phyloP scores from a whole-genome alignment of 2,329 filamentous ascomycete species.

The Bipolaris victoriae region DNA sequence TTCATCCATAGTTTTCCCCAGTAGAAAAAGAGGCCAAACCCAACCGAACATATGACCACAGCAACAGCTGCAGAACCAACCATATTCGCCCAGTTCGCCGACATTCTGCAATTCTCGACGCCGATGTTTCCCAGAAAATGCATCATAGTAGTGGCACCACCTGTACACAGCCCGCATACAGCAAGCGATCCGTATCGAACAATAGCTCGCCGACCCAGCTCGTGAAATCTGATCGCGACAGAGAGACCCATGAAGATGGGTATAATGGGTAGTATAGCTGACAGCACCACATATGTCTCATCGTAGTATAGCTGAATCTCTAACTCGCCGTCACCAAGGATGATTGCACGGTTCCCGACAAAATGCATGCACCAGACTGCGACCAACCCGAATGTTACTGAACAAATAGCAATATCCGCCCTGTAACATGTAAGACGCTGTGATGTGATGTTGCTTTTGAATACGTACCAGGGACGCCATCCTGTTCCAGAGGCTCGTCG shows the following conservation, averaged over 20 bases:
- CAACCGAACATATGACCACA: constrained; percentile 70
- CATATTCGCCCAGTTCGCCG: constrained; percentile 66
- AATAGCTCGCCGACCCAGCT: constrained; percentile 33
- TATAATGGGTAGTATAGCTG: constrained; percentile 78
- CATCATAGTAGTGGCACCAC: constrained; percentile 81
- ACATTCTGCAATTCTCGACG: constrained; percentile 75
- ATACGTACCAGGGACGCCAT: constrained; percentile 42
- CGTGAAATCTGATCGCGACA: constrained; percentile 60
- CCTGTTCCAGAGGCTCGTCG: constrained; percentile 67
- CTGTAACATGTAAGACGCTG: constrained; percentile 32
- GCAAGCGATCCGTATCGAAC: constrained; percentile 47
- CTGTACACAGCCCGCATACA: constrained; percentile 71
- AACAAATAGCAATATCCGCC: constrained; percentile 51
- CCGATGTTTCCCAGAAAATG: constrained; percentile 87
- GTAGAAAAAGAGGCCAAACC: constrained; percentile 78
- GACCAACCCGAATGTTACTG: constrained; percentile 55
- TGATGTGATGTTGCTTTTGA: constrained; percentile 25
- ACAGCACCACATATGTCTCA: constrained; percentile 72
- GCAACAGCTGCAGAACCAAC: constrained; percentile 75
- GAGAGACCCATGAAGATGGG: constrained; percentile 77
- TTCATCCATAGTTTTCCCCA: constrained; percentile 78
- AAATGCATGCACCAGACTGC: constrained; percentile 71
- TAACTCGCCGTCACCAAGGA: constrained; percentile 65
- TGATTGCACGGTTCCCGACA: constrained; percentile 80
- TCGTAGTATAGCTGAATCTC: constrained; percentile 77